Evolutionary conservation across 306 rosid genomes (phyloP), one percentile per base, ranked within the genome.

Genomic region (Erythrophleum fordii): DNA sequence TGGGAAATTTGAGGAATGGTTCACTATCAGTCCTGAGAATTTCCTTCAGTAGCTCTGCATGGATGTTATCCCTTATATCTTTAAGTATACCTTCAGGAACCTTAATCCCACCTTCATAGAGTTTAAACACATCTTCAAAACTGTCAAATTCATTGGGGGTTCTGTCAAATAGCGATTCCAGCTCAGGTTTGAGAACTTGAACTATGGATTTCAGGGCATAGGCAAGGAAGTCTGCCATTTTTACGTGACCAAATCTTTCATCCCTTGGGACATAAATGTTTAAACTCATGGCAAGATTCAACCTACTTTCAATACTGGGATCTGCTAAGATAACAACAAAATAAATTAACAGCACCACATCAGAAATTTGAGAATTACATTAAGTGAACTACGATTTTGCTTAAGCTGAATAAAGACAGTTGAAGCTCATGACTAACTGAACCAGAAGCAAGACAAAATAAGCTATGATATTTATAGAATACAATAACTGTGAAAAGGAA

Each of bases 241-340:
- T 94, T 78, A 94, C 65, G 85, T 89, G 92, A 26, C 94, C 94
- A 64, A 94, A 91, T 55, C 87, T 85, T 80, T 94, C 98, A 31
- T 92, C 97, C 68, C 94, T 87, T 0, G 98, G 98, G 34, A 92
- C 97, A 66, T 94, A 94, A 59, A 92, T 80, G 80, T 82, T 79
- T 76, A 94, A 74, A 84, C 98, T 89, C 81, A 77, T 1, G 11
- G 53, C 51, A 69, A 78, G 79, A 65, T 73, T 78, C 84, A 92
- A 65, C 79, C 92, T 89, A 31, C 75, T 89, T 89, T 94, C 97
- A 25, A 0, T 42, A 5, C 76, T 81, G n/a, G 90, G 94, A 89
- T 88, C 97, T 92, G 86, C 34, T 26, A 68, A 79, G 55, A 55
- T 29, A 31, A 53, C 51, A 64, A 71, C 46, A 59, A 44, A 55